Evolutionary conservation across 73 alveolate species (phyloP), one percentile per base, ranked within the genome.

Genomic region (Symbiodinium natans): DNA sequence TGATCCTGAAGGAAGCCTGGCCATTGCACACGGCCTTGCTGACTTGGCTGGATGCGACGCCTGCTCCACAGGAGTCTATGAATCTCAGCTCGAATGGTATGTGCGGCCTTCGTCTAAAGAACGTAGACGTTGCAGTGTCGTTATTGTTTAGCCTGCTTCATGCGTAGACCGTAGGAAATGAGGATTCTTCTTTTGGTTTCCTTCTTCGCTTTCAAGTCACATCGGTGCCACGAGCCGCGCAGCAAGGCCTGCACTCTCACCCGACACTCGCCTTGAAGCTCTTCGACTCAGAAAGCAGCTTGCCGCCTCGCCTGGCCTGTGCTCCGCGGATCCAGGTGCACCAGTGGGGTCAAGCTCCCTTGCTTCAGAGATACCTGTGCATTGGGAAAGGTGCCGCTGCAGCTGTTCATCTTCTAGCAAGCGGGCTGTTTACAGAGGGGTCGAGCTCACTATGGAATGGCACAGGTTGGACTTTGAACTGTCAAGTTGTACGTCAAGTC

Each of bases 1-100:
- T n/a, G n/a, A n/a, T n/a, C n/a, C 38, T 63, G 40, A 41, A 88
- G 95, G 97, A 90, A 56, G 97, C 97, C 75, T 54, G 36, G 77
- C 97, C 97, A 17, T 42, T 90, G 97, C 97, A 73, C 21, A 41
- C 52, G 34, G 25, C 88, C 10, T 56, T 90, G 41, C 74, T 41
- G 80, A 33, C 56, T 34, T 90, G 97, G 97, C 87, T 90, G 83
- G 75, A 90, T 40, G 43, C 86, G 7, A 56, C 40, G 13, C 77
- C 48, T 23, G 34, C 40, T 7, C 43, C 84, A 15, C 43, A 34
- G 11, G 84, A 9, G 42, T 41, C 84, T 29, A 29, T 63, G 80
- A 25, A 36, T 29, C 80, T 63, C 13, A 63, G 80, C 38, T 63
- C n/a, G 80, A 63, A 63, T 63, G 36, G 36, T 29, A 29, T 63